These are phyloP conservation scores for Musa itinerans DNA, from an alignment of 176 grass and related monocot species.

Conservation along the genomic window DNA sequence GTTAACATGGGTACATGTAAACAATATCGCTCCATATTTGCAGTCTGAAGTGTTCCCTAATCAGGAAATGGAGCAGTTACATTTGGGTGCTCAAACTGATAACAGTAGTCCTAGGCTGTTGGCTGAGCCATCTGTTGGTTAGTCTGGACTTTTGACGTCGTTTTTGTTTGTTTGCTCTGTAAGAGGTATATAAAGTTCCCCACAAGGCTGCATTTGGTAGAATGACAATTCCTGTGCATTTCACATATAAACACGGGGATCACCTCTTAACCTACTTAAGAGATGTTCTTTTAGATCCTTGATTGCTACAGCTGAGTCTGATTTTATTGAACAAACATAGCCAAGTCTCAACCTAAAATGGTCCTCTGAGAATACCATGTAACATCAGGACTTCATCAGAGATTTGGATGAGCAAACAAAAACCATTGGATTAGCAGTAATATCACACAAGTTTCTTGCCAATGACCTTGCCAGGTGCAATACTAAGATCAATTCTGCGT, in stretches of 20 bases:
- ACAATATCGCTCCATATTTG: constrained; percentile 65
- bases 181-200: constrained; percentile 6
- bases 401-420: constrained; percentile 2
- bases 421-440: not conserved
- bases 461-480: constrained; percentile 1
- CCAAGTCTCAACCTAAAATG: not conserved
- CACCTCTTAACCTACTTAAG: not conserved
- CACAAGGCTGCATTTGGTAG: not conserved
- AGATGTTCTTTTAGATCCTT: not conserved
- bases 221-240: not conserved
- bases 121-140: not conserved
- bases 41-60: constrained; percentile 63
- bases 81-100: constrained; percentile 15
- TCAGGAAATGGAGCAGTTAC: constrained; percentile 46
- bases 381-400: not conserved
- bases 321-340: not conserved
- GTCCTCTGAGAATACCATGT: not conserved
- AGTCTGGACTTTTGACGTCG: not conserved
- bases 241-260: not conserved
- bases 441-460: not conserved
- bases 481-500: not conserved
- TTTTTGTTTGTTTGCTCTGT: not conserved
- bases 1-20: constrained; percentile 84
- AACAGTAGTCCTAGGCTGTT: not conserved
- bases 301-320: not conserved